These are phyloP conservation scores for Paradendryphiella salina DNA, from an alignment of 2,329 filamentous ascomycete genomes.

Conservation along the genomic window DNA sequence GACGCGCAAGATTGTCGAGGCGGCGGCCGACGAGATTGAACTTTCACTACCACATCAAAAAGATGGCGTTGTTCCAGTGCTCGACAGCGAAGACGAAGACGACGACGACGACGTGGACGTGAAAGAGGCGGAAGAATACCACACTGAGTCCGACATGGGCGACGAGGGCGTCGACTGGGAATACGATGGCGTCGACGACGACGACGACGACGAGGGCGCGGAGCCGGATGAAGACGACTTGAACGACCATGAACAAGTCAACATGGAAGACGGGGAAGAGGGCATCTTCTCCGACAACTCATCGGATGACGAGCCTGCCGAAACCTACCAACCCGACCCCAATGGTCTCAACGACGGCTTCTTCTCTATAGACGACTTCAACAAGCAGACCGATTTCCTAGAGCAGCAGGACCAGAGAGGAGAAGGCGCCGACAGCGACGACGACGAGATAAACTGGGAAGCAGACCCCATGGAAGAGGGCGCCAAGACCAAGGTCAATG, in stretches of 20 bases:
- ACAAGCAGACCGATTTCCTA: conserved; percentile 86
- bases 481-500: conserved; percentile 36
- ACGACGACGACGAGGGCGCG: conserved; percentile 37
- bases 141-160: conserved; percentile 34
- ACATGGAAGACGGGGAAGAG: conserved; percentile 40
- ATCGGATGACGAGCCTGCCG: conserved; percentile 50
- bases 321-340: conserved; percentile 69
- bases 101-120: conserved; percentile 40
- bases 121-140: conserved; percentile 38
- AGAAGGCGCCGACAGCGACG: conserved; percentile 74
- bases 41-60: conserved; percentile 48
- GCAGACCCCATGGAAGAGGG: conserved; percentile 65
- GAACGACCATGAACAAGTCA: conserved; percentile 35
- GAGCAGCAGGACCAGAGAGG: conserved; percentile 82
- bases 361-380: conserved; percentile 97
- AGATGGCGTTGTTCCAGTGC: conserved; percentile 22
- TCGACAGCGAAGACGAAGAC: conserved; percentile 27
- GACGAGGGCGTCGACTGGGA: conserved; percentile 44
- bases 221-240: conserved; percentile 36
- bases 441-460: conserved; percentile 84
- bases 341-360: conserved; percentile 95
- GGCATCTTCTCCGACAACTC: conserved; percentile 50
- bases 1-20: conserved; percentile 77
- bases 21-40: conserved; percentile 60
- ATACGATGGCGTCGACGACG: conserved; percentile 39